These are phyloP conservation scores for Scleromitrula shiraiana DNA, from an alignment of 2,329 filamentous ascomycete genomes.

Conservation along the genomic window DNA sequence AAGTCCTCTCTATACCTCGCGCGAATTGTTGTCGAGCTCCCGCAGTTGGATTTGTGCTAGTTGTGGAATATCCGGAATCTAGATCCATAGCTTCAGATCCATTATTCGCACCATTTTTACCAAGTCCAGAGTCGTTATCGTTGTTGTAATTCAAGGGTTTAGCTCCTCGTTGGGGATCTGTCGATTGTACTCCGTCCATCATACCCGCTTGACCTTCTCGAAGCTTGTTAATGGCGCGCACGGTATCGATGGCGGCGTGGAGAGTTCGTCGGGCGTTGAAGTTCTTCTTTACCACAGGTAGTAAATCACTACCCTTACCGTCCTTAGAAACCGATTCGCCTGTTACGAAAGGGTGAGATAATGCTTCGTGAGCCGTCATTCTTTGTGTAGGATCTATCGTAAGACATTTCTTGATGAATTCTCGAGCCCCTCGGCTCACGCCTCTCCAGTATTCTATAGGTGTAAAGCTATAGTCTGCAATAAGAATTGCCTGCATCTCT, in stretches of 20 bases:
- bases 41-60: neutral
- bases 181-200: constrained; percentile 52
- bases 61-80: constrained; percentile 24
- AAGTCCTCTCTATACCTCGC: constrained; percentile 23
- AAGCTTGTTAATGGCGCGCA: constrained; percentile 63
- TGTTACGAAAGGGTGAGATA: constrained; percentile 58
- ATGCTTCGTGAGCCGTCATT: constrained; percentile 81
- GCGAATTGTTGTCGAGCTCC: constrained; percentile 19
- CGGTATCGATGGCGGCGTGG: constrained; percentile 63
- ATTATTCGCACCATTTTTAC: constrained; percentile 15
- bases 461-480: constrained; percentile 92
- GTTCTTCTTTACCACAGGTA: constrained; percentile 66
- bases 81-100: constrained; percentile 19
- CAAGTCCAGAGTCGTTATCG: constrained; percentile 40
- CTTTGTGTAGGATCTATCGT: constrained; percentile 81
- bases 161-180: constrained; percentile 39
- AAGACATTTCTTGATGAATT: constrained; percentile 87
- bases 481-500: constrained; percentile 98
- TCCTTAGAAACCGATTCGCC: constrained; percentile 39
- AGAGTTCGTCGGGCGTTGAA: constrained; percentile 63
- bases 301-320: constrained; percentile 51
- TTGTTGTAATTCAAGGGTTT: constrained; percentile 23
- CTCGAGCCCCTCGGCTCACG: constrained; percentile 75
- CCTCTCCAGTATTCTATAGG: constrained; percentile 95
- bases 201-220: constrained; percentile 51